A percentile compares a stretch with the other conserved stretches of the same genome.
Evolutionary conservation across 2,329 filamentous ascomycete genomes (phyloP).

Genomic region (Stemphylium vesicarium): DNA sequence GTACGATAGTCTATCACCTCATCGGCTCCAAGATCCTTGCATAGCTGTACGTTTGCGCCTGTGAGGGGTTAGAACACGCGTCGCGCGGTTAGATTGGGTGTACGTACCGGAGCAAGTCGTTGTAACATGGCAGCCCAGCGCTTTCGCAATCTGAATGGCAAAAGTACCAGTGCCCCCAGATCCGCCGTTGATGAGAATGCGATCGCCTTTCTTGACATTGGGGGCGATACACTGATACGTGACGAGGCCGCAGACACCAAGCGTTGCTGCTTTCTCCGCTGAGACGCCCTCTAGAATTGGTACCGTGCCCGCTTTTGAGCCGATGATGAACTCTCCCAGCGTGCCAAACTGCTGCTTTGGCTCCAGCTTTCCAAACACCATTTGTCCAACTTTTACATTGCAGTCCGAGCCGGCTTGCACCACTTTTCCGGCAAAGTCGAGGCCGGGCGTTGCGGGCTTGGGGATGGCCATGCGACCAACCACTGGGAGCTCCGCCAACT

Average conservation of each 20-base stretch:
- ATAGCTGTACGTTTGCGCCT: conserved; percentile 60
- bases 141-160: conserved; percentile 68
- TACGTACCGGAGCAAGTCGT: conserved; percentile 59
- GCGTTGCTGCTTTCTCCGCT: conserved; percentile 22
- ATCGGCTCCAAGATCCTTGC: conserved; percentile 65
- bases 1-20: conserved; percentile 65
- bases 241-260: conserved; percentile 31
- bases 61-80: conserved; percentile 17
- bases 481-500: conserved; percentile 26
- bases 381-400: conserved; percentile 18
- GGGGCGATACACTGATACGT: conserved; percentile 27
- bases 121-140: conserved; percentile 63
- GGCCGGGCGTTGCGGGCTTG: conserved; percentile 30
- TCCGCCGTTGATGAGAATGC: conserved; percentile 68
- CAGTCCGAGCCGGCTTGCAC: conserved; percentile 10
- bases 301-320: conserved; percentile 23
- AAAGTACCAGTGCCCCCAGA: conserved; percentile 66
- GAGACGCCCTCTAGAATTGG: conserved; percentile 20
- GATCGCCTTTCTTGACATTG: conserved; percentile 46
- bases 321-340: conserved; percentile 30
- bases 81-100: not conserved
- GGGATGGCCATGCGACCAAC: conserved; percentile 25
- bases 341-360: conserved; percentile 30
- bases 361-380: conserved; percentile 32
- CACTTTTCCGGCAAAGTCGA: conserved; percentile 28